Evolutionary conservation across 257 asterid genomes (phyloP), one percentile per base, ranked within the genome.

Genomic region (Capsicum chinense): DNA sequence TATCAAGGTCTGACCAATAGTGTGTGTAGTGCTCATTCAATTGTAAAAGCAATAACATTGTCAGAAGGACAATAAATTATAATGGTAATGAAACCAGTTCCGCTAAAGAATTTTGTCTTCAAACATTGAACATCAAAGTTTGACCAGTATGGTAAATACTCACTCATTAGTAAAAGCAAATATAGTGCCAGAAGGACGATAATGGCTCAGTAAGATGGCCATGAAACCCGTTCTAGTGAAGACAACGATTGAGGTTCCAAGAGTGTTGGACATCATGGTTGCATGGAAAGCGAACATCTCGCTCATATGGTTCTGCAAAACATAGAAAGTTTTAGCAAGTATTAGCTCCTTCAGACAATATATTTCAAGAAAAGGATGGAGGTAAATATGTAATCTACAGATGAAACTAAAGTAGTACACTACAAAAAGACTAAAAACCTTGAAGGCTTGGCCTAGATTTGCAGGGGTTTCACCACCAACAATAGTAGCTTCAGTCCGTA

Each of bases 211-310:
- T 81, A 94, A 92, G 83, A 94, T 89, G 47, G 98, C 98, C 99
- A 96, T 96, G 92, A 91, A 96, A 83, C 99, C 99, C 63, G 93
- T 92, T 87, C 95, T 90, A 70, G 99, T 96, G 91, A 96, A 96
- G 89, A 96, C 98, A 37, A 96, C 98, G 13, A 90, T 92, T 52
- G 99, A 94, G 85, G 98, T 96, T 84, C 95, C 98, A 62, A 96
- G 95, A 19, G 98, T 96, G 91, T 96, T 92, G 70, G 99, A 93
- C 95, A 96, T 96, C 98, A 92, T 94, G 17, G 98, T 96, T 73
- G 98, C 97, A 92, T 96, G 99, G 91, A 88, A 94, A 54, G 98
- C 99, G 90, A 96, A 96, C 98, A 96, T 96, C 85, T 96, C 99
- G 3, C 99, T 96, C 98, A 92, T 96, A 80, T 94, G 99, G 83